A percentile compares a stretch with the other conserved stretches of the same genome.
phyloP scores from a whole-genome alignment of 208 protist genomes.

The Leishmania arabica region DNA sequence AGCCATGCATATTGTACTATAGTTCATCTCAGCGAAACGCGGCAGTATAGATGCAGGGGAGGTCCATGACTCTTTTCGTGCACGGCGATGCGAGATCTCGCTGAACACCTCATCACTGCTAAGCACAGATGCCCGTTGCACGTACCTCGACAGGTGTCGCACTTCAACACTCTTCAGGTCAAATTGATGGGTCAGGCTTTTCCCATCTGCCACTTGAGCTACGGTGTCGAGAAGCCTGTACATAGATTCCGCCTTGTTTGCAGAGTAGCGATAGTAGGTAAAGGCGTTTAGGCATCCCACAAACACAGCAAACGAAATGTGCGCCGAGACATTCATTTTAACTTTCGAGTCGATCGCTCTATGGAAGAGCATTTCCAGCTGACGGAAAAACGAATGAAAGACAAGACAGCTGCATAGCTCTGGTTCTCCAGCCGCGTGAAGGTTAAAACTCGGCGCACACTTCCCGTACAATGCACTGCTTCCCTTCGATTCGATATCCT shows the following conservation, averaged over 20 bases:
- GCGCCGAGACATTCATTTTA: background rate
- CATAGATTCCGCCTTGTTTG: background rate
- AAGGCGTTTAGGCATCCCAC: conserved; percentile 23
- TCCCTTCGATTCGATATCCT: background rate
- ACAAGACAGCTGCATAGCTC: conserved; percentile 31
- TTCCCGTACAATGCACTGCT: background rate
- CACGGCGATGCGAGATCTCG: background rate
- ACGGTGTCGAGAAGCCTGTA: conserved; percentile 23
- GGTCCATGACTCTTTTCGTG: background rate
- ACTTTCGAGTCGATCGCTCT: background rate
- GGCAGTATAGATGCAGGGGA: background rate
- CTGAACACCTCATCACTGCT: conserved; percentile 19
- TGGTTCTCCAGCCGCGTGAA: conserved; percentile 14
- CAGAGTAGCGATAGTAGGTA: conserved; percentile 23
- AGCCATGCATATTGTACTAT: background rate
- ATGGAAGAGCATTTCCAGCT: conserved; percentile 8
- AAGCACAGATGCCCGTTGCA: conserved; percentile 8
- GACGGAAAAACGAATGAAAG: conserved; percentile 20
- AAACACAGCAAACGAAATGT: conserved; percentile 12
- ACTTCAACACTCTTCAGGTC: conserved; percentile 1
- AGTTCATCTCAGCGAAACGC: conserved; percentile 8
- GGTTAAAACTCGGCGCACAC: background rate
- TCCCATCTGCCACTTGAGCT: conserved; percentile 10
- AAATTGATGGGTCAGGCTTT: background rate
- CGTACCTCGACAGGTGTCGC: background rate